Conservation (phyloP, 495 filamentous ascomycete genomes). For the Penicillium parvum region DNA sequence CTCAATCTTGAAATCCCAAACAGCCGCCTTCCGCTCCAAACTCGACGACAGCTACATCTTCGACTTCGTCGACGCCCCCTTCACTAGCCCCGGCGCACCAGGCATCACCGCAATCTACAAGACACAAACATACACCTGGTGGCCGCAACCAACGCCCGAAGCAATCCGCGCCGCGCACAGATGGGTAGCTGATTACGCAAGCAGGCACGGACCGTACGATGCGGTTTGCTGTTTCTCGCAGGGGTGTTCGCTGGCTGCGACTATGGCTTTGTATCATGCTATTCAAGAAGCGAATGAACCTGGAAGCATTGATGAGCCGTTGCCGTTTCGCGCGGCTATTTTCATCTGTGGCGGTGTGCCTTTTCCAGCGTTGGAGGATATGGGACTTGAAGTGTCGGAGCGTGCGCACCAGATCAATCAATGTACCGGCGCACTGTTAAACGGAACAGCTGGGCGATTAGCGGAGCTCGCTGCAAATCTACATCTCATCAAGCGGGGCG, state of each 20-base stretch:
- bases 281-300: too few species aligned
- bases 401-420: not conserved
- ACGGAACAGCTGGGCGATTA: not conserved
- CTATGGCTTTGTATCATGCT: too few species aligned
- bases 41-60: not conserved
- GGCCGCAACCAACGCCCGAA: not conserved
- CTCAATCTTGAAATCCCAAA: not conserved
- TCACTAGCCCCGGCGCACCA: not conserved
- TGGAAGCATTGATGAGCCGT: not conserved
- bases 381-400: not conserved
- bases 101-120: not conserved
- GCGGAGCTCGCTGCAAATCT: not conserved
- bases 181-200: slow-evolving; percentile 35
- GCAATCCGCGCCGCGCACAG: not conserved
- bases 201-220: slow-evolving; percentile 43
- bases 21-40: not conserved
- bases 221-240: slow-evolving; percentile 46
- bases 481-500: not conserved
- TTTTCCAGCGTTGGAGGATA: not conserved
- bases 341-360: slow-evolving; percentile 3
- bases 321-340: not conserved
- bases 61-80: not conserved
- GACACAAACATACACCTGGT: not conserved
- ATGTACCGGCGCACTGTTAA: not conserved
- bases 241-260: slow-evolving; percentile 9